Base-by-base conservation (phyloP, 495 filamentous ascomycete genomes). In the Tuber magnatum region DNA sequence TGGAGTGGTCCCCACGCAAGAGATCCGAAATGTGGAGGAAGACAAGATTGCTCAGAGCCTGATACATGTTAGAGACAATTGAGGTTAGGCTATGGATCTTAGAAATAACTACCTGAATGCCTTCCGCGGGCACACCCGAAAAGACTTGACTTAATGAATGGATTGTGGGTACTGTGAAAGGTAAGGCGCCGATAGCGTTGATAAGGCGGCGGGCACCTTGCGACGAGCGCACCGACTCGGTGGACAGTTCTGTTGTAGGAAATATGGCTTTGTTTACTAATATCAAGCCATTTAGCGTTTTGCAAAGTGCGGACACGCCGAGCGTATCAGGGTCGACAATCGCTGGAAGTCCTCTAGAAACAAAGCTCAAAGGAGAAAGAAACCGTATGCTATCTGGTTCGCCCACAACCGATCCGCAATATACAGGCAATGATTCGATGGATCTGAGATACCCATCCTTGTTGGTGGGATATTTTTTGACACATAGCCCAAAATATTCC, bases 401-500 rank as follows among this genome's bases (percentile, higher is more conserved):
- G 35, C 76, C 77, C 20, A 79, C 44, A 38, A 42, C 46, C n/a
- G 69, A 61, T 42, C 77, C 77, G 40, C 68, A 79, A 75, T 79
- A 79, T 46, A 79, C 72, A 7, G 69, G 72, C 22, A 79, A 56
- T 32, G 69, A 9, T 7, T 71, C 10, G 41, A 79, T 24, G 28
- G 70, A 39, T 9, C 2, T n/a, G 35, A 78, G 76, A 61, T 61
- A 61, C n/a, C 20, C 1, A 61, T 28, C 51, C 8, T 6, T 61
- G 9, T 28, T n/a, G n/a, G 24, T 14, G 51, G 51, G 51, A 61
- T 61, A 0, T 4, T 61, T 8, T 24, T 3, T 14, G 24, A 61
- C 51, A 61, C 51, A 32, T 2, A 14, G n/a, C 12, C 3, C 10
- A 61, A 61, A 61, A 78, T 79, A 79, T 41, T 69, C 40, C 77